phyloP scores from a whole-genome alignment of 177 flowering plant genomes.

The Vitis hybrid region DNA sequence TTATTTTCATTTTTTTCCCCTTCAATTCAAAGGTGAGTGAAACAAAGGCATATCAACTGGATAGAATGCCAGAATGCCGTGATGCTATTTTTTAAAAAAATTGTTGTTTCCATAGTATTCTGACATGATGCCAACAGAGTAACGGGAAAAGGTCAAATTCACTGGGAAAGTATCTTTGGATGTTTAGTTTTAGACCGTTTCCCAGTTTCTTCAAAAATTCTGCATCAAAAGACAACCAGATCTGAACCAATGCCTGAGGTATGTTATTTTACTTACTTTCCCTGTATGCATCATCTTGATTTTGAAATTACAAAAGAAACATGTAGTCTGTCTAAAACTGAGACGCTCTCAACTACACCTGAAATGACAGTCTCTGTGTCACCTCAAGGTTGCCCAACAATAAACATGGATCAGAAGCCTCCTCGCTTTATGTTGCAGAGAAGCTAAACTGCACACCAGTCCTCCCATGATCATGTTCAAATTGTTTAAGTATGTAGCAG shows the following conservation, averaged over 20 bases:
- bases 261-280: neutral
- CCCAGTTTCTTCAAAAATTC: no score
- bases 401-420: neutral
- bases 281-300: neutral
- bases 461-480: slow-evolving; percentile 72
- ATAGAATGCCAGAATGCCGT: neutral
- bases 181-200: no score
- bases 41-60: neutral
- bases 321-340: slow-evolving; percentile 2
- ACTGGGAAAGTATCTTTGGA: neutral
- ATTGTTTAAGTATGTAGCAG: slow-evolving; percentile 72
- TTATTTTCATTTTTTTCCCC: neutral
- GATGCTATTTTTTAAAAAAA: no score
- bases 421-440: slow-evolving; percentile 48
- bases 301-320: slow-evolving; percentile 7
- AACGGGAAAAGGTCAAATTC: neutral
- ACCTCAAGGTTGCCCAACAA: slow-evolving; percentile 6
- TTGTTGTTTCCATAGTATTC: neutral
- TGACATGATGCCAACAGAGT: no score
- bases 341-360: slow-evolving; percentile 4
- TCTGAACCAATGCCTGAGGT: no score
- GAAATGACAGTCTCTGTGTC: slow-evolving; percentile 1
- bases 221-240: no score
- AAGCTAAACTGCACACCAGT: slow-evolving; percentile 79
- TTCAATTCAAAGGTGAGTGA: neutral